A percentile compares a stretch with the other conserved stretches of the same genome.
These are phyloP conservation scores for Adiantum capillusveneris DNA, from an alignment of 75 land plant genomes.

Conservation along the genomic window DNA sequence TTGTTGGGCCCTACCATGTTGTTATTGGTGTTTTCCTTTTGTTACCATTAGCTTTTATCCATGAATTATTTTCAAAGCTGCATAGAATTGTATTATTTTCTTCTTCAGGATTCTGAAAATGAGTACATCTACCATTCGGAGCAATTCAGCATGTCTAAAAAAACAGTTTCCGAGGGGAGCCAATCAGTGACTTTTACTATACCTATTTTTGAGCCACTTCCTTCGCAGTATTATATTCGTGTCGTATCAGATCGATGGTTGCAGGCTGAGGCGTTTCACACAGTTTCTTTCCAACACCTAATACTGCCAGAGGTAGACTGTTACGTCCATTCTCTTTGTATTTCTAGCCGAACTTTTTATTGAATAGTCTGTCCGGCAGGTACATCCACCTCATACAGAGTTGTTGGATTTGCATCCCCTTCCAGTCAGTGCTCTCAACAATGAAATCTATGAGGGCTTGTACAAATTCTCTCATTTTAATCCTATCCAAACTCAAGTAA, in stretches of 20 bases:
- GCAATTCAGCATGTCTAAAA: constrained; percentile 67
- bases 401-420: constrained; percentile 90
- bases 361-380: too few relatives aligned
- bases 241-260: constrained; percentile 96
- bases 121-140: constrained; percentile 97
- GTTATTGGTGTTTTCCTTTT: too few relatives aligned
- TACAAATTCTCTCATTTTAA: constrained; percentile 95
- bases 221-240: constrained; percentile 84
- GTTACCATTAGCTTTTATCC: too few relatives aligned
- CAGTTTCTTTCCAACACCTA: constrained; percentile 80
- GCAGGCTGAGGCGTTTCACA: constrained; percentile 64
- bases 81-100: too few relatives aligned
- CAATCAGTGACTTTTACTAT: constrained; percentile 83
- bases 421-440: constrained; percentile 70
- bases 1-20: too few relatives aligned
- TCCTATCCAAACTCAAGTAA: constrained; percentile 96
- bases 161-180: constrained; percentile 70
- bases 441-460: constrained; percentile 60
- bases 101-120: constrained; percentile 82
- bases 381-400: constrained; percentile 81
- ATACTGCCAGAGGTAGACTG: constrained; percentile 73
- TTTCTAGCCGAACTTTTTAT: too few relatives aligned
- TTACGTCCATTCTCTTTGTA: too few relatives aligned
- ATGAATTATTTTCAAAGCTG: too few relatives aligned
- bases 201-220: constrained; percentile 96